Evolutionary conservation across 1,284 basidiomycete species (phyloP).

Genomic region (Heterobasidion irregulare): DNA sequence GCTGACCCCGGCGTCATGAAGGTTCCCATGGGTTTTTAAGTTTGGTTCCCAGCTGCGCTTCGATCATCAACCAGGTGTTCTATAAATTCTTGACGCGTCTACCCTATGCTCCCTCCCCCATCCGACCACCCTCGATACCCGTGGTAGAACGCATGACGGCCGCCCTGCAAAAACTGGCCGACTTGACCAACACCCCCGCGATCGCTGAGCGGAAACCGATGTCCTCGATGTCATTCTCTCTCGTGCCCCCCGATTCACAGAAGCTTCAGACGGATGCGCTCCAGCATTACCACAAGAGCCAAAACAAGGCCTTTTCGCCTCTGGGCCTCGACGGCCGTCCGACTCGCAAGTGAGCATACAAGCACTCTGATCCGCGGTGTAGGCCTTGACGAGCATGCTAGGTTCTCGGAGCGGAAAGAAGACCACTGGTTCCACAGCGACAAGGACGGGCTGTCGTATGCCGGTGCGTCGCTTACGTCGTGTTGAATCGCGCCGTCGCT

Average conservation of each 20-base stretch:
- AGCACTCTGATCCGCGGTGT: background rate
- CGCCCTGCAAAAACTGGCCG: constrained; percentile 44
- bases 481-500: too few species aligned
- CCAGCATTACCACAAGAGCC: constrained; percentile 35
- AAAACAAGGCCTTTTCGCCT: constrained; percentile 44
- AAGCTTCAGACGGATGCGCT: constrained; percentile 43
- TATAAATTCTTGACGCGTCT: constrained; percentile 52
- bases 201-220: constrained; percentile 43
- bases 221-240: constrained; percentile 62
- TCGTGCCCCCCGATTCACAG: constrained; percentile 41
- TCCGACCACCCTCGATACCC: constrained; percentile 22
- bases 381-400: constrained; percentile 4
- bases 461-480: constrained; percentile 2
- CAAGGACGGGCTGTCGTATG: constrained; percentile 1
- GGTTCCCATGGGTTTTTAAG: constrained; percentile 41
- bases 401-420: constrained; percentile 18
- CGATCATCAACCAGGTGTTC: constrained; percentile 57
- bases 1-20: constrained; percentile 14
- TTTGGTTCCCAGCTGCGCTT: constrained; percentile 35
- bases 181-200: constrained; percentile 36
- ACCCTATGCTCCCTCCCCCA: constrained; percentile 39
- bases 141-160: constrained; percentile 40
- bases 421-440: constrained; percentile 58
- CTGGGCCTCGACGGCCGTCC: constrained; percentile 49
- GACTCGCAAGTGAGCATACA: constrained; percentile 41